phyloP scores from a whole-genome alignment of 768 basidiomycete genomes.

The Mycena haematopus region DNA sequence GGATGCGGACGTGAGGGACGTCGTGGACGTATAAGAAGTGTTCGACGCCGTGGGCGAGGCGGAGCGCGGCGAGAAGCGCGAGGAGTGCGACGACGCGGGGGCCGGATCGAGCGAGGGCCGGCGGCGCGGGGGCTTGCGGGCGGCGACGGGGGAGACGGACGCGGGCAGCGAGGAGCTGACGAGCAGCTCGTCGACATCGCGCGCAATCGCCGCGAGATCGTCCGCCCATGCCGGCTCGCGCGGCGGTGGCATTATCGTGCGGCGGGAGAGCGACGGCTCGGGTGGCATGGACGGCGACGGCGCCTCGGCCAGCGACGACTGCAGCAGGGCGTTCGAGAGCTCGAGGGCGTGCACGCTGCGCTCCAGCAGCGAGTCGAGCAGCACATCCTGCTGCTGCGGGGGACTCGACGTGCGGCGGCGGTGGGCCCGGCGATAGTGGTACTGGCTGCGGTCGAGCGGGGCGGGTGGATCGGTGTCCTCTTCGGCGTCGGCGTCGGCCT shows the following conservation, averaged over 20 bases:
- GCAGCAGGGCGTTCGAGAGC: conserved; percentile 81
- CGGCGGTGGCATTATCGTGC: background rate
- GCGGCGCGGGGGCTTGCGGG: conserved; percentile 11
- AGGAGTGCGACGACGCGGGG: background rate
- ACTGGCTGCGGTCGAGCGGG: conserved; percentile 37
- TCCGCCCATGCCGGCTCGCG: conserved; percentile 56
- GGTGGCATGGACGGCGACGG: too few species aligned
- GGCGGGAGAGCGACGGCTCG: too few species aligned
- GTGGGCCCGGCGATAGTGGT: conserved; percentile 29
- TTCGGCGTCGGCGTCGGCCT: conserved; percentile 64
- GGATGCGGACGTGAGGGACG: conserved; percentile 18
- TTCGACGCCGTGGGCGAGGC: background rate
- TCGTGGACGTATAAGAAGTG: background rate
- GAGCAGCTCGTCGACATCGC: conserved; percentile 67
- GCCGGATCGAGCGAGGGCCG: conserved; percentile 21
- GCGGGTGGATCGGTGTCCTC: conserved; percentile 45
- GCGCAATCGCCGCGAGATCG: conserved; percentile 69
- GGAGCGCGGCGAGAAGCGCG: background rate
- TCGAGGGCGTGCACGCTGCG: conserved; percentile 87
- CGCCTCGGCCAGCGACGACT: conserved; percentile 59
- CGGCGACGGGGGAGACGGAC: conserved; percentile 19
- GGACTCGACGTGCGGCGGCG: conserved; percentile 38
- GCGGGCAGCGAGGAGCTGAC: conserved; percentile 32
- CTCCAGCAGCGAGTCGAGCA: conserved; percentile 78
- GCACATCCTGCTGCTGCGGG: conserved; percentile 53